Base-by-base conservation (phyloP, 352 stramenopile species). In the Peronosclerospora sorghi region DNA sequence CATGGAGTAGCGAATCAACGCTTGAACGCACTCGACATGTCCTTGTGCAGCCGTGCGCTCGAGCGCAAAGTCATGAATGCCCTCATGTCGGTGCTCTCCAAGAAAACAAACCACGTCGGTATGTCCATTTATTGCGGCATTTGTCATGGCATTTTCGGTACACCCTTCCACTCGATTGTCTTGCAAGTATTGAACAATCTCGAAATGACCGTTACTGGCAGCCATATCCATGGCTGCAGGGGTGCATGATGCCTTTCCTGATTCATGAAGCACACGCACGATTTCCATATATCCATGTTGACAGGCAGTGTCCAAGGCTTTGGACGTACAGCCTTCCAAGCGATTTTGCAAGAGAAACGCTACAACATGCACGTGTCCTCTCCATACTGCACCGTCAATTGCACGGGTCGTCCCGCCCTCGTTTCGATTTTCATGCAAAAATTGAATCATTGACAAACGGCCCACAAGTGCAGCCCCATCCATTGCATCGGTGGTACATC, bases 391-490 rank as follows among this genome's bases (percentile, higher is more conserved):
- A 5, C 59, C 45, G 50, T 73, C 59, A 4, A 68, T 19, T 9
- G 59, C 53, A 46, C 45, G 40, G 3, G 47, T 48, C 1, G 63
- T 74, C 19, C 56, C 62, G n/a, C 61, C 59, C 48, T 62, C 45
- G 4, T 45, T 36, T 42, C 63, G 50, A 8, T 58, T 40, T 10
- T 54, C 18, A 21, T 73, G 60, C 8, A 79, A 45, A 32, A 59
- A 66, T 14, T 35, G 38, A 18, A 78, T 53, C 41, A 75, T 43
- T 0, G 45, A 15, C 17, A 73, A 29, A 4, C 54, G 23, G 5
- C 63, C 67, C 23, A 60, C 39, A 9, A 63, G 38, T 8, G 67
- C 67, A 12, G 63, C 63, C 2, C 54, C 52, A 38, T 74, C 59
- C 32, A 78, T 68, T 2, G 59, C 62, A 32, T 59, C 40, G 1